Percentiles rank a stretch among this genome's conserved stretches.
Conservation (phyloP, 495 filamentous ascomycete species). For the Echria macrotheca region DNA sequence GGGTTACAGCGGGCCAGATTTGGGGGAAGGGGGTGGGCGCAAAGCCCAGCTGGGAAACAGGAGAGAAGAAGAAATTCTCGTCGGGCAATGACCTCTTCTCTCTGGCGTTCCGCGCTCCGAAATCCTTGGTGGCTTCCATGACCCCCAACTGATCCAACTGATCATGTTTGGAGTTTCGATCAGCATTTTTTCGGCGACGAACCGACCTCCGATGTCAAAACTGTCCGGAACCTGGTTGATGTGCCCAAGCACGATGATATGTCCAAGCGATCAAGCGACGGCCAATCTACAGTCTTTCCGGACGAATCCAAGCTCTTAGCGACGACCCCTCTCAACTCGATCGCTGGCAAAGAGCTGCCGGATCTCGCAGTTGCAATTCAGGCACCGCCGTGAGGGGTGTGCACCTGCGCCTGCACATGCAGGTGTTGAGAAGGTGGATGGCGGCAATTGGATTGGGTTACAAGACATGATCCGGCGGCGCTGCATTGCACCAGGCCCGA, state of each 20-base stretch:
- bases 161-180: too few species aligned
- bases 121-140: neutral
- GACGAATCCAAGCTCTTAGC: too few species aligned
- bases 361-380: slow-evolving; percentile 1
- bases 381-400: neutral
- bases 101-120: slow-evolving; percentile 1
- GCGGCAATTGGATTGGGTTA: slow-evolving; percentile 7
- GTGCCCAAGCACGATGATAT: too few species aligned
- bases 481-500: neutral
- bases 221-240: too few species aligned
- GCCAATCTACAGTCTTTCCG: too few species aligned
- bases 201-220: too few species aligned
- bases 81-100: slow-evolving; percentile 1
- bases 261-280: too few species aligned
- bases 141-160: too few species aligned
- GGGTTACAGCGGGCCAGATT: slow-evolving; percentile 2
- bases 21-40: slow-evolving; percentile 8
- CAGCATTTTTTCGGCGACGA: too few species aligned
- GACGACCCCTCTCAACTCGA: too few species aligned
- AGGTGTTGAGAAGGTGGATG: neutral
- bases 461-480: slow-evolving; percentile 1
- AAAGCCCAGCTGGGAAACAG: slow-evolving; percentile 4
- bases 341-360: too few species aligned
- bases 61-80: slow-evolving; percentile 23
- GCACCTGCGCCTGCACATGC: slow-evolving; percentile 10